Base-by-base conservation (phyloP, 2,329 filamentous ascomycete species). In the Seiridium cupressi region DNA sequence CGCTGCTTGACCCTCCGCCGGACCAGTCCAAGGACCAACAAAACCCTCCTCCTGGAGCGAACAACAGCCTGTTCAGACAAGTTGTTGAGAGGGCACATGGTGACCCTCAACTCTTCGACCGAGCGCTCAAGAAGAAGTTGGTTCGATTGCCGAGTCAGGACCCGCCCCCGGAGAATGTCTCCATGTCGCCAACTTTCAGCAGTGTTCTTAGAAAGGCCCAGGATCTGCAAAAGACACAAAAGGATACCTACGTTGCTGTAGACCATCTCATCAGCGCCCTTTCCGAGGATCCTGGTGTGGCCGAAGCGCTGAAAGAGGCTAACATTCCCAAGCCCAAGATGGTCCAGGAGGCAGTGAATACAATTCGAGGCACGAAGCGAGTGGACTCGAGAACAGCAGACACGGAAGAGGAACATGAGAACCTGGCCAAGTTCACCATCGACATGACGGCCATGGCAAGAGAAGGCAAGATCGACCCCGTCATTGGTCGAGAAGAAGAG, bases 351-450 rank as follows among this genome's bases (percentile, higher is more conserved):
- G 94, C 95, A n/a, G 87, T 99, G 46, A 86, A 92, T 70, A 88
- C 92, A 61, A 97, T 99, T 68, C 89, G 95, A 64, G 95, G 95
- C 62, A 98, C 93, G 47, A 92, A 89, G 79, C 85, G 94, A 64
- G 93, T 99, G 47, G 95, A 99, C 77, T 96, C 92, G 62, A 97
- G 96, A 81, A 97, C 92, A 3, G 95, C 95, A 59, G 95, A 99
- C 76, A 88, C 89, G 0, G 95, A 98, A 76, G 84, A 90, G 70
- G 94, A 97, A 70, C 91, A 93, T 70, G 95, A 99, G 77, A 97
- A 97, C 72, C 81, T 99, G 62, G 92, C 93, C 80, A 99, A 98
- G 72, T 99, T 97, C 77, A 98, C 95, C 60, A 95, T 98, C 70
- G 95, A 99, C 77, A 96, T 99, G 93, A 99, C 95, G 9, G 84